Percentiles rank a stretch among this genome's conserved stretches.
These are phyloP conservation scores for Dioscorea cayenensis DNA, from an alignment of 116 monocot species.

Conservation along the genomic window DNA sequence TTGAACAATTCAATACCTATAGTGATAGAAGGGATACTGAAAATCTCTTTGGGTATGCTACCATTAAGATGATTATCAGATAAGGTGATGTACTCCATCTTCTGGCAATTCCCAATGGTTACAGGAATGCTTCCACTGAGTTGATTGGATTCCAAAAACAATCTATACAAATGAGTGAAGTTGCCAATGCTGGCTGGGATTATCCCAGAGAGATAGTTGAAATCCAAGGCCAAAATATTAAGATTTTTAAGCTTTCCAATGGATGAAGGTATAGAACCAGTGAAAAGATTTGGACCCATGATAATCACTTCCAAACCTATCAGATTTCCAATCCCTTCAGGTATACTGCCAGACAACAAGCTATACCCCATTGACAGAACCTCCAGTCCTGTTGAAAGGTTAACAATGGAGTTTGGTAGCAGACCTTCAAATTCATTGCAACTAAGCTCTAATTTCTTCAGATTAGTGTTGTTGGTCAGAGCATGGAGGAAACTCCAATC, in stretches of 20 bases:
- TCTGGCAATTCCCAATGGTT: slow-evolving; percentile 9
- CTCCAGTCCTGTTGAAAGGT: slow-evolving; percentile 18
- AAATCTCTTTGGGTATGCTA: slow-evolving; percentile 28
- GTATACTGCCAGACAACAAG: slow-evolving; percentile 12
- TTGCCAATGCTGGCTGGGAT: slow-evolving; percentile 36
- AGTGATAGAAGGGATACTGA: not conserved
- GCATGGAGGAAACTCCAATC: slow-evolving; percentile 27
- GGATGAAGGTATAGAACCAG: slow-evolving; percentile 22
- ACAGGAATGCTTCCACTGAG: slow-evolving; percentile 29
- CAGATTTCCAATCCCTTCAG: slow-evolving; percentile 20
- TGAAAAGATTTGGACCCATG: slow-evolving; percentile 9
- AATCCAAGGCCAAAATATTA: slow-evolving; percentile 4
- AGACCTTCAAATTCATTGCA: slow-evolving; percentile 15
- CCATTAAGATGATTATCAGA: slow-evolving; percentile 24
- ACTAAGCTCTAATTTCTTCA: slow-evolving; percentile 9
- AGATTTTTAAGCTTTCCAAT: slow-evolving; percentile 20
- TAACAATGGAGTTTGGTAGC: slow-evolving; percentile 19
- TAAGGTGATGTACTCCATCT: slow-evolving; percentile 8
- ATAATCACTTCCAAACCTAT: slow-evolving; percentile 1
- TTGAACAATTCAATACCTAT: not conserved
- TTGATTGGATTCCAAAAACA: slow-evolving; percentile 10
- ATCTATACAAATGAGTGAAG: slow-evolving; percentile 21
- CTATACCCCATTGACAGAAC: slow-evolving; percentile 5
- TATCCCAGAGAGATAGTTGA: slow-evolving; percentile 21
- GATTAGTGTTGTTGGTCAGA: slow-evolving; percentile 20